A percentile compares a stretch with the other conserved stretches of the same genome.
These are phyloP conservation scores for Nothophytophthora sp. DNA, from an alignment of 352 stramenopile species.

Conservation along the genomic window DNA sequence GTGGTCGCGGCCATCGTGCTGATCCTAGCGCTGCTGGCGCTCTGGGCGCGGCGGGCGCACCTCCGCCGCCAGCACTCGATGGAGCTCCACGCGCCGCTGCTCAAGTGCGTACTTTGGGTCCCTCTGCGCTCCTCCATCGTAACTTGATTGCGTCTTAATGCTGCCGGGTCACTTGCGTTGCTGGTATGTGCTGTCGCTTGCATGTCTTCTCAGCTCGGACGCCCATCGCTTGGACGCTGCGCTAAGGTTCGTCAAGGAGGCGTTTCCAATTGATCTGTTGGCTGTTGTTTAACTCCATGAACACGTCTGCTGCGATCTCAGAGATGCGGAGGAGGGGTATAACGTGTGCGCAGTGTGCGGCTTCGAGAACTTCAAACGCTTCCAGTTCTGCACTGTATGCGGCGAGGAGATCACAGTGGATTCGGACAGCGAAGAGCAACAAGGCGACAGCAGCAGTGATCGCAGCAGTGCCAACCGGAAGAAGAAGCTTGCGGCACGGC, in stretches of 20 bases:
- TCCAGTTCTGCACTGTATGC: conserved; percentile 30
- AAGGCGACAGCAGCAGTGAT: too few relatives aligned
- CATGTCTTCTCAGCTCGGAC: conserved; percentile 8
- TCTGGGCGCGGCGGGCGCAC: conserved; percentile 8
- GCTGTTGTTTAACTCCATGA: neutral
- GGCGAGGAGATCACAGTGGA: conserved; percentile 13
- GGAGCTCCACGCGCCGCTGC: conserved; percentile 19
- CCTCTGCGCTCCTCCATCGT: neutral
- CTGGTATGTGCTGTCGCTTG: neutral
- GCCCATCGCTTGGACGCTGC: conserved; percentile 26
- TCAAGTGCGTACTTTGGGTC: conserved; percentile 12
- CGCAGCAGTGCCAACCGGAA: neutral
- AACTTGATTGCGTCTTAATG: neutral
- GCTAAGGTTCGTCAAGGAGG: conserved; percentile 13
- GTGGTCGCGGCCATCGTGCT: conserved; percentile 8
- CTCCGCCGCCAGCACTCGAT: conserved; percentile 11
- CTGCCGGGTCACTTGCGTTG: neutral
- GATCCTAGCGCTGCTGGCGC: conserved; percentile 8
- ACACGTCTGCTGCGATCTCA: neutral
- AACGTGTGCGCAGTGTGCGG: conserved; percentile 25
- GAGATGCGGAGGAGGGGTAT: conserved; percentile 29
- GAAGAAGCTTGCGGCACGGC: neutral
- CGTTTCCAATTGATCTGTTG: too few relatives aligned
- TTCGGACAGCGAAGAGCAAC: neutral
- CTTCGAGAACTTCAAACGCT: conserved; percentile 47